These are phyloP conservation scores for Albifimbria verrucaria DNA, from an alignment of 2,329 filamentous ascomycete genomes.

Conservation along the genomic window DNA sequence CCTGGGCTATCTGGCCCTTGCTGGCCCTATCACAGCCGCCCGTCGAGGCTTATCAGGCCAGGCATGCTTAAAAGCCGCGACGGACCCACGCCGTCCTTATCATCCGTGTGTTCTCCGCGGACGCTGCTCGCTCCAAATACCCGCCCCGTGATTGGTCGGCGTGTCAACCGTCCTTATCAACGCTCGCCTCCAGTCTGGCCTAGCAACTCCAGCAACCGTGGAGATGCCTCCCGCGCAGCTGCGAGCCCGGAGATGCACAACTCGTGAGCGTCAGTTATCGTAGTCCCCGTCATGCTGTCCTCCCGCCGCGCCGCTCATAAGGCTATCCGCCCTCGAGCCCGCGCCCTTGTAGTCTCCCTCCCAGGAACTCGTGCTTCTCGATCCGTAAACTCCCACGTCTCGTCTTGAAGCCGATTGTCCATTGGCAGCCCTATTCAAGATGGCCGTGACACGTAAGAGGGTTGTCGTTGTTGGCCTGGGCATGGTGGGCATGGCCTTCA, in stretches of 20 bases:
- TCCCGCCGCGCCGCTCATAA: not conserved
- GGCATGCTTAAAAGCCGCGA: not conserved
- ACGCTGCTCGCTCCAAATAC: not conserved
- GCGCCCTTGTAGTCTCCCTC: not conserved
- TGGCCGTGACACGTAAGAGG: constrained; percentile 44
- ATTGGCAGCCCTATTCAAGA: not conserved
- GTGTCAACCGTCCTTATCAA: not conserved
- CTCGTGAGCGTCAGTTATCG: not conserved
- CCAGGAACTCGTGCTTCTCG: not conserved
- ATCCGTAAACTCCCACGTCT: not conserved
- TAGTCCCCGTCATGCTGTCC: not conserved
- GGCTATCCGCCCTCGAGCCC: not conserved
- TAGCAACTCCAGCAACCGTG: not conserved
- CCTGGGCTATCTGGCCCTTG: not conserved
- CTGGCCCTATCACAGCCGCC: not conserved
- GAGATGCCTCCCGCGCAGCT: not conserved
- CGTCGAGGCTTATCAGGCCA: not conserved
- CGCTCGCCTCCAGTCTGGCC: not conserved
- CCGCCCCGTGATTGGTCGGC: not conserved
- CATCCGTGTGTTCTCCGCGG: not conserved
- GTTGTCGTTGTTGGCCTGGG: constrained; percentile 83
- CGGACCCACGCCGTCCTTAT: not conserved
- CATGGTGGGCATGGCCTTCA: constrained; percentile 88
- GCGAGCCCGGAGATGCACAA: not conserved
- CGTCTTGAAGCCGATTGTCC: not conserved